These are phyloP conservation scores for Sporothrix protearum DNA, from an alignment of 2,329 filamentous ascomycete species.

Conservation along the genomic window DNA sequence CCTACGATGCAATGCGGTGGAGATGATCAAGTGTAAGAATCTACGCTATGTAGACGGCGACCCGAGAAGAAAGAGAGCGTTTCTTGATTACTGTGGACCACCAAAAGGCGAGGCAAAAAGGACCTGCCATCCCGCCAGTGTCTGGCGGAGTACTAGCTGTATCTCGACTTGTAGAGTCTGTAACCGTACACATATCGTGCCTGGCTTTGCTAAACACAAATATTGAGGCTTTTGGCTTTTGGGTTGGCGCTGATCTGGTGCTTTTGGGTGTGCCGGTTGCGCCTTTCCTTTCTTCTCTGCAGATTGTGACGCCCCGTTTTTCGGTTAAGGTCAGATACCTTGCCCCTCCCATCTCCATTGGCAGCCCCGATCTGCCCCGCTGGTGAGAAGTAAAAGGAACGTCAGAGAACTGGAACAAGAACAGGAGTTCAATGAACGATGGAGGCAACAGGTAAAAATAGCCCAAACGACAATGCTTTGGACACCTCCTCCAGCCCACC, in stretches of 20 bases:
- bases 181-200: too few relatives aligned
- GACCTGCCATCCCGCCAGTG: background rate
- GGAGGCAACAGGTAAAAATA: background rate
- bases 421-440: background rate
- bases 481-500: background rate
- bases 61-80: background rate
- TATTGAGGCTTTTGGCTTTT: background rate
- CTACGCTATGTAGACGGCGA: slow-evolving; percentile 4
- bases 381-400: slow-evolving; percentile 14
- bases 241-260: background rate
- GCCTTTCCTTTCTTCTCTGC: background rate
- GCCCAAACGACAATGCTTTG: too few relatives aligned
- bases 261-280: background rate
- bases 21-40: background rate
- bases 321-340: too few relatives aligned
- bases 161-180: too few relatives aligned
- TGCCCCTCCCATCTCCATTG: background rate
- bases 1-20: background rate
- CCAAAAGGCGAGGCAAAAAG: background rate
- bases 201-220: background rate
- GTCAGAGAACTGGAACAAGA: slow-evolving; percentile 6
- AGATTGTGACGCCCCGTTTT: background rate
- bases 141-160: background rate
- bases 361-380: slow-evolving; percentile 7
- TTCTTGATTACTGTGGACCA: background rate